Base-by-base conservation (phyloP, 441 rosid genomes). In the Corymbia calophylla region DNA sequence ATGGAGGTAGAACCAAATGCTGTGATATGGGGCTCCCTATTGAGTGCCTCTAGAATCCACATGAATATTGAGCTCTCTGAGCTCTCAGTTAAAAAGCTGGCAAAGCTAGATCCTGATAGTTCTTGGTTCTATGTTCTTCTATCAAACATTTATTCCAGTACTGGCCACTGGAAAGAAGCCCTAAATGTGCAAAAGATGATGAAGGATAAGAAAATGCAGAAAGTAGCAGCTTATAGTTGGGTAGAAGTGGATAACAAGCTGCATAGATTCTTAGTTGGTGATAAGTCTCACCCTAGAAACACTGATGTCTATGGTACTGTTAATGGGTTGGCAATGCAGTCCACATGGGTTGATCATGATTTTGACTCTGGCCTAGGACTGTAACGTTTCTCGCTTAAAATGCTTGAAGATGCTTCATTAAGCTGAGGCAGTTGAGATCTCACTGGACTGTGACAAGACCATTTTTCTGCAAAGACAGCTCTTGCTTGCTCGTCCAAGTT, bases 131-230 rank as follows among this genome's bases (percentile, higher is more conserved):
- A 90, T 87, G 92, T 93, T 86, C 93, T 93, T 3, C 70, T 92
- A 91, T 92, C 95, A 53, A 93, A 93, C 90, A 90, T 93, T 17
- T 92, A 92, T 89, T 93, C 94, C 21, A 88, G 91, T 23, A 91
- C 87, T 92, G 93, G 93, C 55, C 91, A 91, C 91, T 93, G 95
- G 94, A 91, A 92, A 86, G 90, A 90, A 73, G 84, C 84, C 29
- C 49, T 73, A 73, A 39, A 73, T 73, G 29, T 39, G n/a, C 84
- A 73, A 73, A 21, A 39, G 51, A 73, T 73, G 84, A 11, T 73
- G 84, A 23, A 73, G 84, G 49, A 47, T 39, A 73, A 73, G 84
- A 73, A 73, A 73, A 49, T 73, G 49, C 82, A 39, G 82, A 73
- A 73, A 73, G 84, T 11, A 73, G 84, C 51, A 39, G 84, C 84